phyloP scores from a whole-genome alignment of 768 basidiomycete species.

The Boletus pseudo-olivaceus region DNA sequence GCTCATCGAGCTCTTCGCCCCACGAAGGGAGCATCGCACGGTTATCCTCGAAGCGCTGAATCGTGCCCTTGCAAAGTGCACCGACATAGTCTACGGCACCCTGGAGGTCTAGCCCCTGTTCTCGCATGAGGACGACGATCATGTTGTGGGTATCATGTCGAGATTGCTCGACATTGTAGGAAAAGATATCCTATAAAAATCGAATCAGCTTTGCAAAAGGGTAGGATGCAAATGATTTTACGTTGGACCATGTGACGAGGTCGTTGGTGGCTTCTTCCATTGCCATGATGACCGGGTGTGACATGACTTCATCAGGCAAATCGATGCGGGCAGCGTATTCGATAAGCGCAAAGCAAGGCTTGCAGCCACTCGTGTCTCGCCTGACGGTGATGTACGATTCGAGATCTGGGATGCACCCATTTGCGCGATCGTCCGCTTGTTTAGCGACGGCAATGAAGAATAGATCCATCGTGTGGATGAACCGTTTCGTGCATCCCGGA shows the following conservation, averaged over 20 bases:
- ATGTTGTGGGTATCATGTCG: conserved; percentile 69
- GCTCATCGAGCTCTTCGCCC: conserved; percentile 55
- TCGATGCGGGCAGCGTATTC: conserved; percentile 54
- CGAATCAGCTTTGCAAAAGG: not conserved
- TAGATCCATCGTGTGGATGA: conserved; percentile 39
- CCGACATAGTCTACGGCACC: conserved; percentile 64
- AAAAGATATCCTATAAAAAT: conserved; percentile 59
- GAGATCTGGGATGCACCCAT: conserved; percentile 38
- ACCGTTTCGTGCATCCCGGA: conserved; percentile 38
- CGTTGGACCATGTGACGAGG: conserved; percentile 49
- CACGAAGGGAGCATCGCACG: conserved; percentile 54
- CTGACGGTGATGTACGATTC: conserved; percentile 53
- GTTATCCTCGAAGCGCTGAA: conserved; percentile 50
- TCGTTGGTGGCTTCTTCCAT: conserved; percentile 50
- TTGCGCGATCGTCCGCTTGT: conserved; percentile 42
- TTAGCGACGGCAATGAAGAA: conserved; percentile 42
- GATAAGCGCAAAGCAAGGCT: conserved; percentile 48
- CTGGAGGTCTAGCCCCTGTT: conserved; percentile 56
- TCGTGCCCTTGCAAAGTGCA: conserved; percentile 52
- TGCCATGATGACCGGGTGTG: conserved; percentile 45
- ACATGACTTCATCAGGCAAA: conserved; percentile 50
- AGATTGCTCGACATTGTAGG: conserved; percentile 73
- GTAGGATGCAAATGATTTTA: conserved; percentile 9
- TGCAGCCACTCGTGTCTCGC: conserved; percentile 51
- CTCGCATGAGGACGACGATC: conserved; percentile 64